Percentiles rank a stretch among this genome's conserved stretches.
Conservation (phyloP, 1,284 basidiomycete genomes). For the Rhodotorula sp. region DNA sequence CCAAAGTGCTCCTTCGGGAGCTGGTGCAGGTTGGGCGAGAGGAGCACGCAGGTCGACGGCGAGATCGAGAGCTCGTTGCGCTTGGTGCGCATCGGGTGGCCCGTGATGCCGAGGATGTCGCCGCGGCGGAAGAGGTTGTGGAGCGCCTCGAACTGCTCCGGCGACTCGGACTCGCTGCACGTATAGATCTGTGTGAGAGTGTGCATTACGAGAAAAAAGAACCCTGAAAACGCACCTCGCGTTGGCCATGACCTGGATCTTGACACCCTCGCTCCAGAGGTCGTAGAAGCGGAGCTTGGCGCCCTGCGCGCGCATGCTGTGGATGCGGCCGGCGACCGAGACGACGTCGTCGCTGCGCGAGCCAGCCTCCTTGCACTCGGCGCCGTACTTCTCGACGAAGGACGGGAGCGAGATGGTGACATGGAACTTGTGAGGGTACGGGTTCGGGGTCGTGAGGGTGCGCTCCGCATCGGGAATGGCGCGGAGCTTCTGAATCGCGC, state of each 20-base stretch:
- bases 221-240: conserved; percentile 64
- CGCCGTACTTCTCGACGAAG: conserved; percentile 76
- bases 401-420: conserved; percentile 75
- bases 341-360: conserved; percentile 50
- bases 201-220: not conserved
- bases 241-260: conserved; percentile 93
- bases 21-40: conserved; percentile 95
- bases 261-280: conserved; percentile 85
- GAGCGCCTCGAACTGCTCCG: conserved; percentile 68
- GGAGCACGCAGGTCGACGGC: conserved; percentile 77
- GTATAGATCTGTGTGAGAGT: not conserved
- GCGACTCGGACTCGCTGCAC: conserved; percentile 58
- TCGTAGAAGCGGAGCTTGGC: conserved; percentile 94
- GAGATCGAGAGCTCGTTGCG: conserved; percentile 94
- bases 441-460: conserved; percentile 64
- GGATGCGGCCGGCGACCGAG: conserved; percentile 82
- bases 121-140: conserved; percentile 92
- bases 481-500: conserved; percentile 83
- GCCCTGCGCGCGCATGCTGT: conserved; percentile 81
- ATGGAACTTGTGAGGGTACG: conserved; percentile 99
- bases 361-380: conserved; percentile 58
- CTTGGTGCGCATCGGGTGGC: conserved; percentile 87
- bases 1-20: conserved; percentile 84
- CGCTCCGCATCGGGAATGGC: conserved; percentile 65
- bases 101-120: conserved; percentile 91